Evolutionary conservation across 2,329 filamentous ascomycete species (phyloP), one percentile per base, ranked within the genome.

Genomic region (Cladosporium halotolerans): DNA sequence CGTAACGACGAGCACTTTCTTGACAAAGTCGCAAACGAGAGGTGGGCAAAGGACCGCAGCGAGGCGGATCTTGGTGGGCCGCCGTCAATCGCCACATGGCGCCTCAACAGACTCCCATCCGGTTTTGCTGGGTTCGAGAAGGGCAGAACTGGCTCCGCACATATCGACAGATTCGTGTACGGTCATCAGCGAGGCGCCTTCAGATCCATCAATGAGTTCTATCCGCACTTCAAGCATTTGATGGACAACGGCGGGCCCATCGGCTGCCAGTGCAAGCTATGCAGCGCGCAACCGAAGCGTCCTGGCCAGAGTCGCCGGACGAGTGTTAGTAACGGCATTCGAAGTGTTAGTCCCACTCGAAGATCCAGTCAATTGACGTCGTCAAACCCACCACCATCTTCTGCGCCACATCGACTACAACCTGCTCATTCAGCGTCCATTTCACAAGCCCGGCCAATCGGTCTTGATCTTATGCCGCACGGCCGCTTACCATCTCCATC

Each of bases 181-280:
- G 82, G 82, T 0, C 80, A 84, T 62, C 79, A 79, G 0, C 65
- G 67, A 7, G 73, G 74, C 7, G 68, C 69, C 45, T 84, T 79
- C 53, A 74, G 80, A 43, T 84, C 81, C 0, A 72, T 76, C 0
- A 72, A 73, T 16, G 68, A 75, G 3, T 82, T 82, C 58, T 79
- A 74, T 45, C 75, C 76, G 0, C 82, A 85, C 55, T 83, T 84
- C 62, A 67, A 73, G 47, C 73, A 76, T 62, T 62, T 84, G 19
- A 81, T 83, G 75, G 71, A 74, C 11, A 71, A 59, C 2, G 71
- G 70, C 0, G 64, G 66, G 40, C 65, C 62, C 5, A 66, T 68
- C 2, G 67, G 71, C 0, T 84, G 81, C 55, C 57, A 63, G 2
- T 84, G 81, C 60, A 71, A 72, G 1, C 63, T 76, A 7, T 84